These are phyloP conservation scores for Clonostachys rhizophaga DNA, from an alignment of 2,329 filamentous ascomycete species.

Conservation along the genomic window DNA sequence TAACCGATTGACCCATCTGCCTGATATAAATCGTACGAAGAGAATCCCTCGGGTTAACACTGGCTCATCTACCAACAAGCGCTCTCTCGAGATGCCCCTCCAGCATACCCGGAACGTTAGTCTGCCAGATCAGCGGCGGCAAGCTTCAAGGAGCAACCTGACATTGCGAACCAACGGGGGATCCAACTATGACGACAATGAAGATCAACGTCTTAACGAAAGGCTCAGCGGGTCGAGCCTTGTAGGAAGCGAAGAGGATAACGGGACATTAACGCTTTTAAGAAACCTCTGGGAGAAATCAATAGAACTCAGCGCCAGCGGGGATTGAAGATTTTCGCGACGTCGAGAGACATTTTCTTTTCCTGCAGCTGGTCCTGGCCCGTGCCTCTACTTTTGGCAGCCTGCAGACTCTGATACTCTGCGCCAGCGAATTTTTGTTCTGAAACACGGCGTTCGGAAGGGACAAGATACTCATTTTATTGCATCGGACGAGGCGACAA, in stretches of 20 bases:
- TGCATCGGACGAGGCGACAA: too few species aligned
- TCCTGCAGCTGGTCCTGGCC: too few species aligned
- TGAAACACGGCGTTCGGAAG: too few species aligned
- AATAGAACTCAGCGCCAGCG: slow-evolving; percentile 50
- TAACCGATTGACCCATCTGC: slow-evolving; percentile 35
- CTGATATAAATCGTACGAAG: slow-evolving; percentile 43
- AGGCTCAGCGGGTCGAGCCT: slow-evolving; percentile 44
- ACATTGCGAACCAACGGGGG: slow-evolving; percentile 24
- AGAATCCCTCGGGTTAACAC: slow-evolving; percentile 38
- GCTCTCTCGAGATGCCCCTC: slow-evolving; percentile 16
- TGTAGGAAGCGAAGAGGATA: slow-evolving; percentile 43
- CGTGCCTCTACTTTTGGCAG: too few species aligned
- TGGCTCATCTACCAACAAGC: slow-evolving; percentile 29
- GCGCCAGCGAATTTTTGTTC: too few species aligned
- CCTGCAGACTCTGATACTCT: too few species aligned
- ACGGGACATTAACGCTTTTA: slow-evolving; percentile 44
- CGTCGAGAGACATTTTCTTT: too few species aligned
- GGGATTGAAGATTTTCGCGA: background rate
- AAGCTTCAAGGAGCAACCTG: slow-evolving; percentile 12
- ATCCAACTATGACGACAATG: slow-evolving; percentile 41
- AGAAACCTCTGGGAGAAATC: slow-evolving; percentile 60
- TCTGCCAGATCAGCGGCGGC: background rate
- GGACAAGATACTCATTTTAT: too few species aligned
- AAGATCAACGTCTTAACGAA: slow-evolving; percentile 31
- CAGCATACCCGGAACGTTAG: slow-evolving; percentile 33